Conservation (phyloP, 2,329 filamentous ascomycete species). For the Didymella lethalis region DNA sequence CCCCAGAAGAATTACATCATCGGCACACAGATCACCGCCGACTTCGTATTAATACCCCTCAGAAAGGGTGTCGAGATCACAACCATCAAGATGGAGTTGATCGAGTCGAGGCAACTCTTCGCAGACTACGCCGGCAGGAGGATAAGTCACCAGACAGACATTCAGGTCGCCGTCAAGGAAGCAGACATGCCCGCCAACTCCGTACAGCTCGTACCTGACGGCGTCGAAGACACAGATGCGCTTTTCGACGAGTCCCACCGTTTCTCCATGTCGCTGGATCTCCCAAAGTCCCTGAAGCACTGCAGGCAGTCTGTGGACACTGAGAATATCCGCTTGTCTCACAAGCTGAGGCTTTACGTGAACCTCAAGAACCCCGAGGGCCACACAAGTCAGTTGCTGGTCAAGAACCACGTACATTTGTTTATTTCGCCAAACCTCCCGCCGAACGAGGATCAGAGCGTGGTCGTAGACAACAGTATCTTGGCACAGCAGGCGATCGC, state of each 20-base stretch:
- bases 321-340: slow-evolving; percentile 87
- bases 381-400: slow-evolving; percentile 90
- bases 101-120: slow-evolving; percentile 64
- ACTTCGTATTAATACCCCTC: slow-evolving; percentile 86
- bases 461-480: slow-evolving; percentile 57
- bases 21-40: slow-evolving; percentile 82
- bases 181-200: slow-evolving; percentile 48
- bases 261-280: slow-evolving; percentile 66
- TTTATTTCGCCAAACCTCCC: slow-evolving; percentile 96
- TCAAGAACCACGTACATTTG: slow-evolving; percentile 87
- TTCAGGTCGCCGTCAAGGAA: slow-evolving; percentile 46
- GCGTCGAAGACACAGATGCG: slow-evolving; percentile 44
- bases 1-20: slow-evolving; percentile 95
- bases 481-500: slow-evolving; percentile 55
- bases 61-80: slow-evolving; percentile 88
- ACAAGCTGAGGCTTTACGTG: slow-evolving; percentile 91
- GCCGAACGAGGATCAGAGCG: slow-evolving; percentile 84
- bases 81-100: slow-evolving; percentile 79
- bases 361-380: slow-evolving; percentile 94
- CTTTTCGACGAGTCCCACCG: slow-evolving; percentile 65
- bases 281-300: slow-evolving; percentile 81
- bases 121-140: slow-evolving; percentile 55
- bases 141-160: slow-evolving; percentile 41
- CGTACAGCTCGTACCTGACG: slow-evolving; percentile 38
- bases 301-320: slow-evolving; percentile 92